phyloP scores from a whole-genome alignment of 495 filamentous ascomycete genomes.

The Neurospora africana region DNA sequence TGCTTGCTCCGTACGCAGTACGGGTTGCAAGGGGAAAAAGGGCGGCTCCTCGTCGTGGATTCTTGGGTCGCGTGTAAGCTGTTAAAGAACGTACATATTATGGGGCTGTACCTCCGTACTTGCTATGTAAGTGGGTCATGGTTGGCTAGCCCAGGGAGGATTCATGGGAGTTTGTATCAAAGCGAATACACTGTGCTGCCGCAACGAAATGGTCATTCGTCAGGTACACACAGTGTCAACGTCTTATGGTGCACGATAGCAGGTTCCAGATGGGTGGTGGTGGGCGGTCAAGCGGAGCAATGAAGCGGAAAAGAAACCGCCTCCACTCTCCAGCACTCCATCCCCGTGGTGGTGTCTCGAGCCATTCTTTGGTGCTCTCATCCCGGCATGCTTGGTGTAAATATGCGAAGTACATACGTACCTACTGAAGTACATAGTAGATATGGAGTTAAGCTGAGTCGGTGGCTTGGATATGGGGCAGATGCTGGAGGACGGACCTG shows the following conservation, averaged over 20 bases:
- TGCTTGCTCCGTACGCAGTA: neutral
- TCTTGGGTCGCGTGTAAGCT: neutral
- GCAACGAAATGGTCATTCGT: neutral
- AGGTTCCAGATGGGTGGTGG: constrained; percentile 2
- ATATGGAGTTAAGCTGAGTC: neutral
- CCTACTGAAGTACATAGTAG: neutral
- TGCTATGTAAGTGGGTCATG: neutral
- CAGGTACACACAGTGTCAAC: neutral
- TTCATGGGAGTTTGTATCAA: neutral
- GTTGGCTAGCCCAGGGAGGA: neutral
- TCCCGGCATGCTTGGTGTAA: neutral
- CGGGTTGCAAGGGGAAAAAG: constrained; percentile 13
- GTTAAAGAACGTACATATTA: neutral
- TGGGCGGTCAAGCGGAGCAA: constrained; percentile 26
- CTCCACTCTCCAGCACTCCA: neutral
- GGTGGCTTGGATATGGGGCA: neutral
- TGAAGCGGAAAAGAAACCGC: constrained; percentile 11
- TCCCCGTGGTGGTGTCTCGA: constrained; percentile 1
- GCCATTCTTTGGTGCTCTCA: neutral
- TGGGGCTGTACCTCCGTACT: neutral
- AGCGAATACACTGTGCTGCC: neutral
- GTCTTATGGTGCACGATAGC: neutral
- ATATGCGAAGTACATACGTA: neutral
- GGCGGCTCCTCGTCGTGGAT: neutral
- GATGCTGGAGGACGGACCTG: neutral